These are phyloP conservation scores for Scutellaria baicalensis DNA, from an alignment of 257 asterid genomes.

Conservation along the genomic window DNA sequence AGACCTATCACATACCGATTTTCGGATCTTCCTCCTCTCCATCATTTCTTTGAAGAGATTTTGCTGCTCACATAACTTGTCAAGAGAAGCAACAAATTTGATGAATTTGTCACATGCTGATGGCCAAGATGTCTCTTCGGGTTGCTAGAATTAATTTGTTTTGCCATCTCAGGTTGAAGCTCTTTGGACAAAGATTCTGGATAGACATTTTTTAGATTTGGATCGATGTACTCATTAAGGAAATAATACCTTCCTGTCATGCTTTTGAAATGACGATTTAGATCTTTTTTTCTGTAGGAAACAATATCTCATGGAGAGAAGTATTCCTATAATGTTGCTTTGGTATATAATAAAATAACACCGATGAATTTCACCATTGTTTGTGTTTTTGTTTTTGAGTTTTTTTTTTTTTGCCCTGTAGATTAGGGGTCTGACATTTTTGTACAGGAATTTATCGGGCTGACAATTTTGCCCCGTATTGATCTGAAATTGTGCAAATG, in stretches of 20 bases:
- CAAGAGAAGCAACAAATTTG: too few relatives aligned
- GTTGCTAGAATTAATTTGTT: too few relatives aligned
- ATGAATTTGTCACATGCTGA: neutral
- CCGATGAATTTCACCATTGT: too few relatives aligned
- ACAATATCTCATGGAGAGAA: neutral
- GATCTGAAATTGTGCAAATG: too few relatives aligned
- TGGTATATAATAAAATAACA: neutral
- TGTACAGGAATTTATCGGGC: too few relatives aligned
- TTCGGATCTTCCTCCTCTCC: neutral
- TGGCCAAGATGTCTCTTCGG: neutral
- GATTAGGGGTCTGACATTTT: too few relatives aligned
- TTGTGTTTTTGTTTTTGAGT: too few relatives aligned
- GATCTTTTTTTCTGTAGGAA: neutral
- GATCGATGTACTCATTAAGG: too few relatives aligned
- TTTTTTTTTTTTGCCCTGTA: too few relatives aligned
- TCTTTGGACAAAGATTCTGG: neutral
- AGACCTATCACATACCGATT: neutral
- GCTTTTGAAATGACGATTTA: neutral
- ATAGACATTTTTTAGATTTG: neutral
- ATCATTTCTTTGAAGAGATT: neutral
- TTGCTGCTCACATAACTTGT: neutral
- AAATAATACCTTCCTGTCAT: neutral
- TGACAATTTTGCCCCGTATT: too few relatives aligned
- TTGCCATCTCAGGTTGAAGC: neutral
- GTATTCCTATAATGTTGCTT: neutral